Evolutionary conservation across 768 basidiomycete genomes (phyloP).

Genomic region (Lentinula lateritia): DNA sequence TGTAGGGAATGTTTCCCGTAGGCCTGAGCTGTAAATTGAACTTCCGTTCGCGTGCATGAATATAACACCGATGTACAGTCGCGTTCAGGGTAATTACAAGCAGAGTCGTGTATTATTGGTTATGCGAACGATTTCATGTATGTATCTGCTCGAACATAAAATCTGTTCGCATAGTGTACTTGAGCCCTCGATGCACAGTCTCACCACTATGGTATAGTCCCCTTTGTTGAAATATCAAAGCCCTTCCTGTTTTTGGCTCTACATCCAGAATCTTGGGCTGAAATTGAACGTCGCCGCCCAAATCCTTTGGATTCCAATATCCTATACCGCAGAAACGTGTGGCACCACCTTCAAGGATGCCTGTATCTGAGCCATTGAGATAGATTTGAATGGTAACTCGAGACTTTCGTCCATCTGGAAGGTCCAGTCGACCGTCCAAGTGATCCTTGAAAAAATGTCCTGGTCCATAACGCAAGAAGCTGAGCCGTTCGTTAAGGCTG

Average conservation of each 20-base stretch:
- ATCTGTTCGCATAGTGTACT: constrained; percentile 36
- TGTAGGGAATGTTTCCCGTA: constrained; percentile 68
- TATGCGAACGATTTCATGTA: background rate
- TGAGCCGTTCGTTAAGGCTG: constrained; percentile 37
- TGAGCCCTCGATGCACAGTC: constrained; percentile 28
- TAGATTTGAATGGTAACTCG: constrained; percentile 40
- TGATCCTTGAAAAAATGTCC: constrained; percentile 35
- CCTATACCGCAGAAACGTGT: constrained; percentile 33
- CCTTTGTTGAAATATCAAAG: constrained; percentile 36
- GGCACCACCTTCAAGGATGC: constrained; percentile 27
- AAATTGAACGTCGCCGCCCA: background rate
- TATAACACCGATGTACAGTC: background rate
- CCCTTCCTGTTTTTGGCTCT: constrained; percentile 34
- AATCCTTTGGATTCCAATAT: constrained; percentile 3
- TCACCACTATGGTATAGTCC: constrained; percentile 36
- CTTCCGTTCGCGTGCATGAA: constrained; percentile 43
- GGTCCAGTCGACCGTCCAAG: constrained; percentile 30
- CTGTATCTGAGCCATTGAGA: constrained; percentile 25
- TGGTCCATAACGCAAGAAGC: constrained; percentile 37
- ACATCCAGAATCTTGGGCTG: constrained; percentile 29
- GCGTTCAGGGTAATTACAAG: no score
- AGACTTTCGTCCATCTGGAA: constrained; percentile 30
- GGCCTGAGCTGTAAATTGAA: constrained; percentile 71
- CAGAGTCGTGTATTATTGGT: background rate
- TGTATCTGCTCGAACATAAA: constrained; percentile 30